These are phyloP conservation scores for Ophiostoma novo-ulmi DNA, from an alignment of 2,329 filamentous ascomycete genomes.

Conservation along the genomic window DNA sequence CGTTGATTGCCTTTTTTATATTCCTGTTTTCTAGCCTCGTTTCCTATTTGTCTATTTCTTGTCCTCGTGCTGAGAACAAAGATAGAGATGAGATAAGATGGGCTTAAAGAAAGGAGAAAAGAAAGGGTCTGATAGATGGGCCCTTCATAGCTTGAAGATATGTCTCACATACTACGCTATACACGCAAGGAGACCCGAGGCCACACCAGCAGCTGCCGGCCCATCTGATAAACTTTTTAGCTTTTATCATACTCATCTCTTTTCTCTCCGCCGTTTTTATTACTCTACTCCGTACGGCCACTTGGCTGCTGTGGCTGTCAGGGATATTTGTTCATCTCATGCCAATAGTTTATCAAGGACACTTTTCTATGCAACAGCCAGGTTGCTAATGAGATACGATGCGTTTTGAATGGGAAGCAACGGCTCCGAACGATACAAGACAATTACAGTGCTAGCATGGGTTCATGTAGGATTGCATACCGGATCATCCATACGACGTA, in stretches of 20 bases:
- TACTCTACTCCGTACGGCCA: not conserved
- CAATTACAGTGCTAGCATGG: not conserved
- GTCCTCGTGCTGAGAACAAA: not conserved
- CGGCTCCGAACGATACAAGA: not conserved
- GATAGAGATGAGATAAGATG: not conserved
- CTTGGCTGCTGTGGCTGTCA: not conserved
- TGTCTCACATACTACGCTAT: not conserved
- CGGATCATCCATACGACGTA: not conserved
- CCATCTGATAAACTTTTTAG: constrained; percentile 7
- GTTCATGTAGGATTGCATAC: not conserved
- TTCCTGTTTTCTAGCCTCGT: constrained; percentile 2
- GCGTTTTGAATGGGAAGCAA: not conserved
- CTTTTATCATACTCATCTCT: not conserved
- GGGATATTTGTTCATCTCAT: not conserved
- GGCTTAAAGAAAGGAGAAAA: not conserved
- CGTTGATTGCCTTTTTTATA: not conserved
- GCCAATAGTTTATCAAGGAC: not conserved
- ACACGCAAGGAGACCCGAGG: not conserved
- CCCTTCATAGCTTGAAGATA: not conserved
- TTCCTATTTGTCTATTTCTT: not conserved
- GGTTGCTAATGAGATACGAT: not conserved
- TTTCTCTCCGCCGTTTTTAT: not conserved
- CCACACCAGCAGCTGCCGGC: constrained; percentile 10
- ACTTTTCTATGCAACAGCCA: too few relatives aligned
- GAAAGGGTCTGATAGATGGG: not conserved